These are phyloP conservation scores for Aspergillus calidoustus DNA, from an alignment of 2,329 filamentous ascomycete species.

Conservation along the genomic window DNA sequence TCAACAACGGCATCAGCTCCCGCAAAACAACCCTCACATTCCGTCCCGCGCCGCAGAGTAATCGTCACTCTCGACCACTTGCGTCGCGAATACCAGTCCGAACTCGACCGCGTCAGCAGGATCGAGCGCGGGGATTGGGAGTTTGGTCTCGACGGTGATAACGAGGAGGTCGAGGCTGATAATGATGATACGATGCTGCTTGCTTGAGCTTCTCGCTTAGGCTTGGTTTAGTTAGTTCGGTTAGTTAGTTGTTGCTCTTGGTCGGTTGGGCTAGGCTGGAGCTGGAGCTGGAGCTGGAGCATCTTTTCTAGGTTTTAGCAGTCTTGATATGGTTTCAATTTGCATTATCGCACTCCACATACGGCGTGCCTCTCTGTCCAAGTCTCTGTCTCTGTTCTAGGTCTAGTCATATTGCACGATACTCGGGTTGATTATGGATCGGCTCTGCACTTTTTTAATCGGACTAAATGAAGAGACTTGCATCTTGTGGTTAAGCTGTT, in stretches of 20 bases:
- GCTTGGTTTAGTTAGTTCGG: constrained; percentile 6
- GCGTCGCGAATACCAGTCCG: constrained; percentile 84
- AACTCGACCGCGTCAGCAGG: constrained; percentile 84
- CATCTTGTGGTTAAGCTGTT: neutral
- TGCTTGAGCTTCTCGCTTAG: constrained; percentile 19
- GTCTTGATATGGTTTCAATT: neutral
- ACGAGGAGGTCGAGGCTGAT: constrained; percentile 30
- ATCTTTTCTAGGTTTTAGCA: neutral
- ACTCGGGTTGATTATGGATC: no score
- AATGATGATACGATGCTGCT: constrained; percentile 44
- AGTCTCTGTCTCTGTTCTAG: no score
- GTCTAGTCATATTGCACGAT: no score
- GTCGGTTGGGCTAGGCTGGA: neutral
- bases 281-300: neutral
- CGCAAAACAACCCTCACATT: constrained; percentile 1
- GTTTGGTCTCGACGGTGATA: constrained; percentile 54
- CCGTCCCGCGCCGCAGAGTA: constrained; percentile 61
- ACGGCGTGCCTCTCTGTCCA: neutral
- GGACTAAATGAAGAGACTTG: neutral
- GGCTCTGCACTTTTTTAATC: neutral
- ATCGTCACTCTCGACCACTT: constrained; percentile 86
- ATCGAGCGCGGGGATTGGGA: constrained; percentile 91
- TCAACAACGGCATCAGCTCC: neutral
- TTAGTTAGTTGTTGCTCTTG: neutral
- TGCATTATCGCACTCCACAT: neutral